Base-by-base conservation (phyloP, 768 basidiomycete species). In the Termitomyces sp. region DNA sequence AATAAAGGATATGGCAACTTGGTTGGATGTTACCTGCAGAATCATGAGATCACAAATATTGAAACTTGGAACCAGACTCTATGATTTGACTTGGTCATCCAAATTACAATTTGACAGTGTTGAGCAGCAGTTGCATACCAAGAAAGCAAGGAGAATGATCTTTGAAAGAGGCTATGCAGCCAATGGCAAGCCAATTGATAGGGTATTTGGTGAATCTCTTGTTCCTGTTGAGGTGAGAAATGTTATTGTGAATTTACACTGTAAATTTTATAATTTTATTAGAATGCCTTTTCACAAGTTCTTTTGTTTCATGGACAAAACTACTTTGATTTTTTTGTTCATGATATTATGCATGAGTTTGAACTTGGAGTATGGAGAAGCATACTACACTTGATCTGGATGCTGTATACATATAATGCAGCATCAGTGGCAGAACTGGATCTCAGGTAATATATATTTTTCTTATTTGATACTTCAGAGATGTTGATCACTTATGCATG, bases 361-460 rank as follows among this genome's bases (percentile, higher is more conserved):
- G 47, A 48, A 25, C 25, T 48, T 14, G 25, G 47, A 0, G 25
- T 48, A 1, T 48, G 20, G 10, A 48, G 14, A 15, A 31, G 20
- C 11, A 7, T 48, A 20, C 11, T 48, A 2, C 47, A 48, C 25
- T 31, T 48, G 5, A 48, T 48, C 11, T 8, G 8, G 3, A 48
- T 48, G 11, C 53, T 72, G 12, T 32, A 63, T 34, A 55, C 60
- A 5, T 34, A 42, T n/a, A 62, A 54, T 32, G 47, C 38, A 9
- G 45, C 56, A 8, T 5, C 12, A n/a, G 52, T 71, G 36, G 43
- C 51, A 17, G 54, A 50, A 5, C 53, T 71, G 5, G 57, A 71
- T 49, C 36, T 31, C 14, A 60, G 66, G 66, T 69, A 48, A 29
- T 25, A 25, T 25, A 25, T 25, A 25, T 25, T 25, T 25, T 25